Percentiles rank a stretch among this genome's conserved stretches.
Conservation (phyloP, 441 rosid species). For the Viola pubescens region DNA sequence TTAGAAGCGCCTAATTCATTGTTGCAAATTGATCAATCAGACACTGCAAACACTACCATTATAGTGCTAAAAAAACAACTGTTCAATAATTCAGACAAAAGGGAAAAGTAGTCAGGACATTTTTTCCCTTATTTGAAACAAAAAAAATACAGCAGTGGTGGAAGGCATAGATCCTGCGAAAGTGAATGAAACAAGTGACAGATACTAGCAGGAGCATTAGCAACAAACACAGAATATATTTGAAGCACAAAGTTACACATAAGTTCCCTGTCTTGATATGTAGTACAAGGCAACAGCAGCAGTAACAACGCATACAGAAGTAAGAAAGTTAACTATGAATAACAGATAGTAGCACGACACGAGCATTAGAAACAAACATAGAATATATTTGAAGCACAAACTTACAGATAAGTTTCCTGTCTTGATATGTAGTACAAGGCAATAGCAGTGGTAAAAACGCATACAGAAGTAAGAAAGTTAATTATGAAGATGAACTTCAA, state of each 20-base stretch:
- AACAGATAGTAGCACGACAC: neutral
- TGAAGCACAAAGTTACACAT: constrained; percentile 49
- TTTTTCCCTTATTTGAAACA: no score
- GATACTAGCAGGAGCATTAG: constrained; percentile 3
- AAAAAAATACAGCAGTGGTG: no score
- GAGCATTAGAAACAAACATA: constrained; percentile 9
- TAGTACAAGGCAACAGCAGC: constrained; percentile 87
- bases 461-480: constrained; percentile 70
- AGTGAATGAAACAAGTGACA: no score
- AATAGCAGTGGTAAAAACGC: constrained; percentile 77
- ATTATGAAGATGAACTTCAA: constrained; percentile 82
- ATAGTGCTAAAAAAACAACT: no score
- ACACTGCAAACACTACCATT: no score
- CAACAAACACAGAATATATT: constrained; percentile 1
- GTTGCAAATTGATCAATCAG: no score
- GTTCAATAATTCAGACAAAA: no score
- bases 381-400: constrained; percentile 10
- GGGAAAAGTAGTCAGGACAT: no score
- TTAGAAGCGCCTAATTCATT: neutral
- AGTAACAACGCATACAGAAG: constrained; percentile 69
- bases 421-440: constrained; percentile 71
- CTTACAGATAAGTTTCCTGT: constrained; percentile 80
- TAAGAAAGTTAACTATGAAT: constrained; percentile 49
- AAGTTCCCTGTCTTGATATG: constrained; percentile 56
- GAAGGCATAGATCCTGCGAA: no score